Evolutionary conservation across 495 filamentous ascomycete genomes (phyloP), one percentile per base, ranked within the genome.

Genomic region (Podospora appendiculata): DNA sequence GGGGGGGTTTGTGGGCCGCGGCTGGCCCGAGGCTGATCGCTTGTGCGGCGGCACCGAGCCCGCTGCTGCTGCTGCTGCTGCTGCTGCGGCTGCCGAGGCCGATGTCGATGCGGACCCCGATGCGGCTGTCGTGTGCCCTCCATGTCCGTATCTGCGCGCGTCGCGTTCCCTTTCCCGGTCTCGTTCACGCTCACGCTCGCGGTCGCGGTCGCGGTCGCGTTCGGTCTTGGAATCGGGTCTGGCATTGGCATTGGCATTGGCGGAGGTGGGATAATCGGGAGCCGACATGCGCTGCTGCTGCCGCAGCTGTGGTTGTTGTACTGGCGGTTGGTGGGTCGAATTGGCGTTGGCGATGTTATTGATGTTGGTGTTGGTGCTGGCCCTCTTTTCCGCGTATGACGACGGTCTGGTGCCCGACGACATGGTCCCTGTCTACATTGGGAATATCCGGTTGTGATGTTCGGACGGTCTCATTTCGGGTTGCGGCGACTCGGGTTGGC

Each of bases 11-110:
- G 65, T 48, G 11, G 70, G 69, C 9, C 74, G 59, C 4, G 62
- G 63, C 34, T 72, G 72, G 16, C 69, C 69, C 32, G 74, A 74
- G 8, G 72, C 64, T 4, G 69, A 63, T 16, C 72, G 59, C 58
- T 77, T 75, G 54, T 74, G 71, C 5, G 72, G 49, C 9, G 63
- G 36, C 10, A 13, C 36, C 36, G 36, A 10, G 9, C 10, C 13
- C 36, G 36, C 9, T 13, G 36, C 13, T 13, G 36, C 9, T 10
- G 36, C 36, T 38, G 36, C 25, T 2, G 25, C 25, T 2, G 25
- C 25, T 2, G 25, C 25, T 25, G 25, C 25, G 2, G 25, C 2
- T 2, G 36, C 36, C 36, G 36, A 10, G 2, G 36, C 8, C 2
- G 36, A 38, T 7, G 36, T 8, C 3, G 36, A 38, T 10, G 36